These are phyloP conservation scores for Haplosporangium sp. DNA, from an alignment of 371 early-diverging fungal genomes.

Conservation along the genomic window DNA sequence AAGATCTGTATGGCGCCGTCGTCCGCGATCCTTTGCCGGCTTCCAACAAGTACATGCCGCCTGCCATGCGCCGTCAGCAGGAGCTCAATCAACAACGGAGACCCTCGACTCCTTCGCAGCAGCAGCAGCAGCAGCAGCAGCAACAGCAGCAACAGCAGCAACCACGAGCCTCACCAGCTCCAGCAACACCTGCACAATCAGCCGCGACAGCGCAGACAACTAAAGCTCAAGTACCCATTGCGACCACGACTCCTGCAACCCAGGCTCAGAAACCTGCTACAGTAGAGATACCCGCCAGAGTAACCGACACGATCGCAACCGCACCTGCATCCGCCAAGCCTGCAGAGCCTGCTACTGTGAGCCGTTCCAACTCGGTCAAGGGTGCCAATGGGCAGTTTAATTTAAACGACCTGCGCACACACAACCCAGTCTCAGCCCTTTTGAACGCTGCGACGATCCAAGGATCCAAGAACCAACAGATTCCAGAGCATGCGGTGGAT, in stretches of 20 bases:
- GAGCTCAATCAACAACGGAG: constrained; percentile 39
- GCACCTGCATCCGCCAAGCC: constrained; percentile 5
- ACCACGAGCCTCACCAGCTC: constrained; percentile 9
- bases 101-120: constrained; percentile 16
- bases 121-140: constrained; percentile 14
- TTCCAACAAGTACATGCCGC: constrained; percentile 84
- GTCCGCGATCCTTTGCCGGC: constrained; percentile 66
- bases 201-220: neutral
- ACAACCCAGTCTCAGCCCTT: constrained; percentile 35
- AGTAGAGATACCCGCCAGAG: neutral
- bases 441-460: constrained; percentile 37
- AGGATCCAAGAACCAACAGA: constrained; percentile 45
- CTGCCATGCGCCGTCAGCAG: constrained; percentile 75
- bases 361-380: constrained; percentile 18
- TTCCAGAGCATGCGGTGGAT: constrained; percentile 46
- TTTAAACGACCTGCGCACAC: constrained; percentile 23
- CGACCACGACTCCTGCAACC: neutral
- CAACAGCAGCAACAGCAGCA: constrained; percentile 5
- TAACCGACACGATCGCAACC: neutral
- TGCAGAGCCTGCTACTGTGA: constrained; percentile 10
- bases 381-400: constrained; percentile 18
- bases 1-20: constrained; percentile 87
- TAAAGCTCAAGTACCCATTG: neutral
- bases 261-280: neutral
- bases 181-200: constrained; percentile 14